Evolutionary conservation across 306 rosid genomes (phyloP), one percentile per base, ranked within the genome.

Genomic region (Sophora flavescens): DNA sequence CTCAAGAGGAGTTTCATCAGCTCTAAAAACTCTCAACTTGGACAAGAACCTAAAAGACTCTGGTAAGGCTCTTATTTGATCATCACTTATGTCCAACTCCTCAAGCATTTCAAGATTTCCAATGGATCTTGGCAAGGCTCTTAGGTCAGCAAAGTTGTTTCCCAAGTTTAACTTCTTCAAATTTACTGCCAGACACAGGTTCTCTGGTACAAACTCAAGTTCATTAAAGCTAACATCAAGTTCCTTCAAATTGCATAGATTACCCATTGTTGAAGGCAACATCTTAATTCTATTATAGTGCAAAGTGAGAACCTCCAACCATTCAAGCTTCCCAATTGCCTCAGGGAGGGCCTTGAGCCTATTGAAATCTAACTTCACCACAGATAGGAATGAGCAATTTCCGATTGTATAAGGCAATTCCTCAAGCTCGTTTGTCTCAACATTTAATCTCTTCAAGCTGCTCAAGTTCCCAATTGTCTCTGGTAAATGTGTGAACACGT

Each of bases 151-250:
- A 15, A 95, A 95, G 87, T 95, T 95, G 68, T 95, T 92, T 16
- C 92, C 93, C 58, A 84, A 81, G 22, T 88, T 95, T 72, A 95
- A 53, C 63, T 90, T 95, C 78, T 69, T 84, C 68, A 92, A 84
- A 72, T 64, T 82, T 32, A 84, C 89, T 5, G 89, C 97, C 10
- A 90, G 86, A 75, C 99, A 90, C 5, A 95, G 76, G 82, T 79
- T 92, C 84, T 90, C 99, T 0, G 97, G 88, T 15, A 92, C 70
- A 11, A 77, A 78, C 58, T 89, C 97, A 0, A 95, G 78, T 71
- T 95, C 99, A 12, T 95, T 95, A 82, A 95, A 95, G 87, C 95
- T 92, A 16, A 89, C 87, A 79, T 95, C 99, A 68, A 95, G 93
- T 84, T 95, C 97, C 88, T 85, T 84, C 86, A 95, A 80, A 69